These are phyloP conservation scores for Chytriomyces sp. DNA, from an alignment of 192 early-diverging fungal genomes.

Conservation along the genomic window DNA sequence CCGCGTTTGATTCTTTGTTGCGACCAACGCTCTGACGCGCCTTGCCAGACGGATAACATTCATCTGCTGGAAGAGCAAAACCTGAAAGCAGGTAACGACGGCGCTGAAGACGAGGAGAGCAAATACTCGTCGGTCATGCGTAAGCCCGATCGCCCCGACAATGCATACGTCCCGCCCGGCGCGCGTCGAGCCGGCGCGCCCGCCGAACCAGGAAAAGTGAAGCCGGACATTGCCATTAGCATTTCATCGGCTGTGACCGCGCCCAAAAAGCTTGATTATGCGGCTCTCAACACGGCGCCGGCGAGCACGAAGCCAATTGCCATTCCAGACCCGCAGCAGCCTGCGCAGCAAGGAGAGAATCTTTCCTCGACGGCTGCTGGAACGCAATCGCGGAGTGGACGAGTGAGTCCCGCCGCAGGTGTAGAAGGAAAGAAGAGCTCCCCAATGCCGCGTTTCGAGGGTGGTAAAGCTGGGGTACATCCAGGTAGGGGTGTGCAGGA, in stretches of 20 bases:
- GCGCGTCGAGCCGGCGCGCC: conserved; percentile 32
- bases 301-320: conserved; percentile 3
- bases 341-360: too few species aligned
- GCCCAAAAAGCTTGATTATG: not conserved
- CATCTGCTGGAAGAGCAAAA: conserved; percentile 94
- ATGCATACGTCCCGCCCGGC: conserved; percentile 79
- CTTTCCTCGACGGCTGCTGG: too few species aligned
- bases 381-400: too few species aligned
- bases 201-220: not conserved
- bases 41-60: conserved; percentile 63
- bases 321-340: conserved; percentile 24
- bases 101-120: conserved; percentile 88
- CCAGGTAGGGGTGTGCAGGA: too few species aligned
- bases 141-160: conserved; percentile 52
- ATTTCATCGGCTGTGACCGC: conserved; percentile 1
- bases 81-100: conserved; percentile 46
- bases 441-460: too few species aligned
- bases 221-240: conserved; percentile 7
- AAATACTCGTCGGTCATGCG: conserved; percentile 72
- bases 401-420: too few species aligned
- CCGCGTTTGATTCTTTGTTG: not conserved
- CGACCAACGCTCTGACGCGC: not conserved
- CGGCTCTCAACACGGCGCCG: conserved; percentile 22
- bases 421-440: too few species aligned
- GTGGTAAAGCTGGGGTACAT: too few species aligned